These are phyloP conservation scores for Narthecium ossifragum DNA, from an alignment of 106 monocot genomes.

Conservation along the genomic window DNA sequence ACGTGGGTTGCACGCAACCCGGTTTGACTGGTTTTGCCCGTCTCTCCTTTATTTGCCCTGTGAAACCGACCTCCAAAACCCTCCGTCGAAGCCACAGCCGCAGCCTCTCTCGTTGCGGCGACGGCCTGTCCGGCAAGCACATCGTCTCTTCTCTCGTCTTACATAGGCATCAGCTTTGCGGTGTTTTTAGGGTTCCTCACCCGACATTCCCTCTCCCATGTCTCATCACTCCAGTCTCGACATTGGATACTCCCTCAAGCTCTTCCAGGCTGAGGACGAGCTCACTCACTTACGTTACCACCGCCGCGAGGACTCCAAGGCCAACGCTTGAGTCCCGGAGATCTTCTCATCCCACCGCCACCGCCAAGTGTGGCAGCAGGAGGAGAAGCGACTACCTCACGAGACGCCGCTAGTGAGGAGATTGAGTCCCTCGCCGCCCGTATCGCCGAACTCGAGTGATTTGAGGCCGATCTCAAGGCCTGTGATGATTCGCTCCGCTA, in stretches of 20 bases:
- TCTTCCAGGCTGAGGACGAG: slow-evolving; percentile 82
- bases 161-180: slow-evolving; percentile 71
- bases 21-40: too few species aligned
- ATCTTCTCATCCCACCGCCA: slow-evolving; percentile 87
- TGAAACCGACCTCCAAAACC: too few species aligned
- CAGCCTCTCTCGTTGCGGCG: not conserved
- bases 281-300: slow-evolving; percentile 56
- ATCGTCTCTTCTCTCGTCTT: slow-evolving; percentile 26
- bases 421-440: slow-evolving; percentile 18
- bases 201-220: slow-evolving; percentile 19
- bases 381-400: slow-evolving; percentile 50
- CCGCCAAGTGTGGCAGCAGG: slow-evolving; percentile 70
- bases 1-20: too few species aligned
- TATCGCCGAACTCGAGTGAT: slow-evolving; percentile 29
- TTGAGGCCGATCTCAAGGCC: slow-evolving; percentile 23
- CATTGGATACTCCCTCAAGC: slow-evolving; percentile 65
- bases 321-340: slow-evolving; percentile 92
- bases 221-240: slow-evolving; percentile 61
- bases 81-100: not conserved
- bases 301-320: slow-evolving; percentile 74
- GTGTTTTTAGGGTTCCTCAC: slow-evolving; percentile 68
- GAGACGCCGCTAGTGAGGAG: slow-evolving; percentile 27
- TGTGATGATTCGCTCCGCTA: slow-evolving; percentile 33
- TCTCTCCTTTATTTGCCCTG: too few species aligned
- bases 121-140: not conserved